phyloP scores from a whole-genome alignment of 495 filamentous ascomycete genomes.

The Evernia prunastri region DNA sequence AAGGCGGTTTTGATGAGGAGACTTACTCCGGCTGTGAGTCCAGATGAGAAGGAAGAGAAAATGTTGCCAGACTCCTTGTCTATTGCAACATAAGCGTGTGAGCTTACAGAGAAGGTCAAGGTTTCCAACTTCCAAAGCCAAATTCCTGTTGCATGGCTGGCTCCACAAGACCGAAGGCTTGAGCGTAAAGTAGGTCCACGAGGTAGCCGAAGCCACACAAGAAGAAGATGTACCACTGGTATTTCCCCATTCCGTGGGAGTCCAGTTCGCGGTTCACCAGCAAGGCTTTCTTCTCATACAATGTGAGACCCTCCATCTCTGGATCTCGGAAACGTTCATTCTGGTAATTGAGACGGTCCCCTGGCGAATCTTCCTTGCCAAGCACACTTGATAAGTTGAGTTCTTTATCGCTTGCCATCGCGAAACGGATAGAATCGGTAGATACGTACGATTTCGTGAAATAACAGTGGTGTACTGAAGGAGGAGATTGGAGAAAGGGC shows the following conservation, averaged over 20 bases:
- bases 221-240: conserved; percentile 42
- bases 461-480: not conserved
- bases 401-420: conserved; percentile 21
- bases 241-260: conserved; percentile 43
- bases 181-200: conserved; percentile 44
- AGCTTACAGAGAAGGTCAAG: not conserved
- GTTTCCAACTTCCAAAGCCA: conserved; percentile 32
- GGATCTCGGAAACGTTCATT: conserved; percentile 20
- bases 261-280: conserved; percentile 44
- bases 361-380: conserved; percentile 11
- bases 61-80: conserved; percentile 29
- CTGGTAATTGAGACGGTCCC: not conserved
- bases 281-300: conserved; percentile 40
- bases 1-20: conserved; percentile 8
- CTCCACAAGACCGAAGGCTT: conserved; percentile 43
- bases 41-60: conserved; percentile 30
- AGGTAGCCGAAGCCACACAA: conserved; percentile 48
- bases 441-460: not conserved
- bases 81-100: not conserved
- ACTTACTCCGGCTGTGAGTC: conserved; percentile 32
- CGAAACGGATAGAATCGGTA: not conserved
- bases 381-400: conserved; percentile 9
- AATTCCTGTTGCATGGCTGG: conserved; percentile 41
- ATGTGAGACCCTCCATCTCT: conserved; percentile 30
- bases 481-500: conserved; percentile 5